Conservation (phyloP, 768 basidiomycete species). For the Macrolepiota albuminosa region DNA sequence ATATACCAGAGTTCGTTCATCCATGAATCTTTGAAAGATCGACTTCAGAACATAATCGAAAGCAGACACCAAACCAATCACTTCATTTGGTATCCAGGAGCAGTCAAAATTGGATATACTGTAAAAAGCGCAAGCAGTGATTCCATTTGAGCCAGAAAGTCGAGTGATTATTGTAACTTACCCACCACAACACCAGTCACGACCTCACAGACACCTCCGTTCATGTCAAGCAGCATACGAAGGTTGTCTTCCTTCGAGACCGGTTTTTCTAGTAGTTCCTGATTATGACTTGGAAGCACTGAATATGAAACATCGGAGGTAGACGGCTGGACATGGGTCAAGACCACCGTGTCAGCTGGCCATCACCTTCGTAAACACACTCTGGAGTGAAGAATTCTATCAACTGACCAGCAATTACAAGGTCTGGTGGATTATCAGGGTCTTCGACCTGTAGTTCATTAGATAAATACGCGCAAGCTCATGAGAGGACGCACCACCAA, state of each 20-base stretch:
- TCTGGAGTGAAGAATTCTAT: neutral
- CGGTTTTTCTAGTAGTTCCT: constrained; percentile 91
- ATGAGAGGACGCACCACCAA: constrained; percentile 48
- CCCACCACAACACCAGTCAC: constrained; percentile 88
- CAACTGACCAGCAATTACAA: constrained; percentile 66
- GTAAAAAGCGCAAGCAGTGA: neutral
- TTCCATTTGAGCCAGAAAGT: neutral
- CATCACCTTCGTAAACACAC: neutral
- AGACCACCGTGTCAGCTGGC: constrained; percentile 92
- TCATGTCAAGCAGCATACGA: constrained; percentile 83
- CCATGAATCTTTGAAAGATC: constrained; percentile 54
- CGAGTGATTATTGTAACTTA: constrained; percentile 26
- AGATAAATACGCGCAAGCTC: neutral
- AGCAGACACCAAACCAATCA: constrained; percentile 8
- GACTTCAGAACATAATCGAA: neutral
- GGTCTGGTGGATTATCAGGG: constrained; percentile 68
- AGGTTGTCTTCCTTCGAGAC: constrained; percentile 71
- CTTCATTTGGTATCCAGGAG: constrained; percentile 66
- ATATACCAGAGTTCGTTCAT: constrained; percentile 76
- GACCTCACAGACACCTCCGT: constrained; percentile 84
- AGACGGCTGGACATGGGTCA: constrained; percentile 66
- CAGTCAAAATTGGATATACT: constrained; percentile 72
- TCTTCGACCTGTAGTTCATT: constrained; percentile 34
- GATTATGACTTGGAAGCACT: constrained; percentile 43
- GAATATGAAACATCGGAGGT: constrained; percentile 54